A percentile compares a stretch with the other conserved stretches of the same genome.
phyloP scores from a whole-genome alignment of 345 rosid genomes.

The Syzygium aromaticum region DNA sequence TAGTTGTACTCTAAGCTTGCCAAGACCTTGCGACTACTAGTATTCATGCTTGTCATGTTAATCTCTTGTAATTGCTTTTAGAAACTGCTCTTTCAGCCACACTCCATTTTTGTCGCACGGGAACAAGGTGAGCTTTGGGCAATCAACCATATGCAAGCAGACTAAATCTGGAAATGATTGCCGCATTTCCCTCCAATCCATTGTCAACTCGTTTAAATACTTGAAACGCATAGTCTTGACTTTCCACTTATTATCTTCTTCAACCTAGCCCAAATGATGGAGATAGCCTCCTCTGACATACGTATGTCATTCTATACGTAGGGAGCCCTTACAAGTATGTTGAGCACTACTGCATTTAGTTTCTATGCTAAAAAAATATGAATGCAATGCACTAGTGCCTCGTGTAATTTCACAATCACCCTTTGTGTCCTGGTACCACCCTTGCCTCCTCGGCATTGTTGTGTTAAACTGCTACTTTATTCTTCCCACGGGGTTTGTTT shows the following conservation, averaged over 20 bases:
- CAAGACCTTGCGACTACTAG: not conserved
- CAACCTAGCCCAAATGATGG: not conserved
- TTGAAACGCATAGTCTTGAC: constrained; percentile 28
- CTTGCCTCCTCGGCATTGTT: no score
- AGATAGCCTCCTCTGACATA: constrained; percentile 21
- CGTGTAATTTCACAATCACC: no score
- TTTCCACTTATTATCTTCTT: not conserved
- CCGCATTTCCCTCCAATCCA: constrained; percentile 19
- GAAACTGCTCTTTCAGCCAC: constrained; percentile 1
- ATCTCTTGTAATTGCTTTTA: not conserved
- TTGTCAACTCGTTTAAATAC: constrained; percentile 24
- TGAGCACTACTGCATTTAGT: no score
- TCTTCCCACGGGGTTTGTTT: no score
- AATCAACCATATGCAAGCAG: constrained; percentile 25
- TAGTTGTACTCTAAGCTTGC: not conserved
- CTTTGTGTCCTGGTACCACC: no score
- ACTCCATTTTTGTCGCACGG: constrained; percentile 20
- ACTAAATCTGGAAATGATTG: constrained; percentile 11
- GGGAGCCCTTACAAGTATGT: no score
- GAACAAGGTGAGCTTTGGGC: constrained; percentile 26
- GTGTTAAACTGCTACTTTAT: no score
- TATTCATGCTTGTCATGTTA: not conserved
- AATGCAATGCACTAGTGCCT: no score
- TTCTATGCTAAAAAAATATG: no score
- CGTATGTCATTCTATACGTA: no score